Evolutionary conservation across 495 filamentous ascomycete species (phyloP), one percentile per base, ranked within the genome.

Genomic region (Penicillium paradoxum): DNA sequence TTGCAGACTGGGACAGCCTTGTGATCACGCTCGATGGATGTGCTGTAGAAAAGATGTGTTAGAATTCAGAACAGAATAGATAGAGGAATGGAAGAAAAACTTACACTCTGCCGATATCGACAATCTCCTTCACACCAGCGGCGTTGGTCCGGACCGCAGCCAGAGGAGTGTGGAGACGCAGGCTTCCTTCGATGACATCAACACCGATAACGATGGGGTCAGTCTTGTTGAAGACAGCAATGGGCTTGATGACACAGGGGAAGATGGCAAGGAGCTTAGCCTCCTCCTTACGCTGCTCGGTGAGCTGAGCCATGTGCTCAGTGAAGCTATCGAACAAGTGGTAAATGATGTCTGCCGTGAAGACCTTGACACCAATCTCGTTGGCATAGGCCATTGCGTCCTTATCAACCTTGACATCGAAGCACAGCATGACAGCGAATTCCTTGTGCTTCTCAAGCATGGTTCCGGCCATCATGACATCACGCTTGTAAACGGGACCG

Each of bases 391-490:
- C 79, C 60, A 85, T 80, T 1, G 95, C 95, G 62, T 99, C 95
- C 70, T 96, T 97, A 71, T 99, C 95, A 19, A 99, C 88, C 76
- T 96, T 96, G 69, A 99, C 95, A 66, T 99, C 95, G 78, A 99
- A 99, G 68, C 95, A 97, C 17, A 99, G 85, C 95, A 99, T 99
- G 68, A 97, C 90, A 21, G 95, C 95, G 55, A 85, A 95, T 67
- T 99, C 93, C 60, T 89, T 90, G 39, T 84, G 82, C 72, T 97
- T 97, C 75, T 99, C 95, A 53, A 97, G 75, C 95, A 99, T 99
- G 48, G 86, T 88, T 58, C 89, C 92, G 36, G 88, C 89, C 70
- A 92, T 91, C 83, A 97, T 93, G 46, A 99, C 89, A 72, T 99
- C 95, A 59, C 95, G 91, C 79, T 96, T 97, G 81, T 85, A 97